Base-by-base conservation (phyloP, 1,139 yeast genomes). In the Debaryomyces robertsiae region DNA sequence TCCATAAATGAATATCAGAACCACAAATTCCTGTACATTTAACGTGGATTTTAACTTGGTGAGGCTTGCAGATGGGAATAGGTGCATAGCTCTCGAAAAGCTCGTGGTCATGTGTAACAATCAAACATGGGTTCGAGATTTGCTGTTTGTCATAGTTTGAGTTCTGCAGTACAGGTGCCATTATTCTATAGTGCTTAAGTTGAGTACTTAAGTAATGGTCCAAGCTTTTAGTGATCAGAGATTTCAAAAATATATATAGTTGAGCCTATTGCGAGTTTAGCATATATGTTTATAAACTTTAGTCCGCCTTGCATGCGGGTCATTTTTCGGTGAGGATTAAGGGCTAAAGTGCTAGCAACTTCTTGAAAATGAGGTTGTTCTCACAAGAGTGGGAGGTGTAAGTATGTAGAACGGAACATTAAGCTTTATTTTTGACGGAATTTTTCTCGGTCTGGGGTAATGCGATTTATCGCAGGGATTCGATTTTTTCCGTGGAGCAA, bases 11-110 rank as follows among this genome's bases (percentile, higher is more conserved):
- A 32, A 58, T 54, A 40, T 58, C 63, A 14, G 57, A 51, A 22
- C 63, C 65, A 46, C 65, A 60, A 36, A 61, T 54, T 24, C 63
- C 65, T 18, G 60, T 57, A 40, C 73, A 69, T 32, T 66, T 57
- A 39, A 77, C 65, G 46, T 74, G 79, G 32, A 76, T 58, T 18
- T 39, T 27, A 9, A 46, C 45, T 31, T 46, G 42, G 19, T 41
- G 13, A 3, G 43, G 42, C 16, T 32, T 18, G 15, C 29, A 25
- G 9, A 16, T n/a, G 14, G 43, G 43, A 18, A 42, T 37, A 25
- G 45, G 41, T 17, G 43, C 43, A 17, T 17, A 16, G n/a, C 30
- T 36, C 13, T 32, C 29, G n/a, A 30, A 16, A 14, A 42, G 32
- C 11, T 42, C 36, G 15, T 36, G 36, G n/a, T 36, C 37, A 9